phyloP scores from a whole-genome alignment of 495 filamentous ascomycete genomes.

The Podospora fimiseda region DNA sequence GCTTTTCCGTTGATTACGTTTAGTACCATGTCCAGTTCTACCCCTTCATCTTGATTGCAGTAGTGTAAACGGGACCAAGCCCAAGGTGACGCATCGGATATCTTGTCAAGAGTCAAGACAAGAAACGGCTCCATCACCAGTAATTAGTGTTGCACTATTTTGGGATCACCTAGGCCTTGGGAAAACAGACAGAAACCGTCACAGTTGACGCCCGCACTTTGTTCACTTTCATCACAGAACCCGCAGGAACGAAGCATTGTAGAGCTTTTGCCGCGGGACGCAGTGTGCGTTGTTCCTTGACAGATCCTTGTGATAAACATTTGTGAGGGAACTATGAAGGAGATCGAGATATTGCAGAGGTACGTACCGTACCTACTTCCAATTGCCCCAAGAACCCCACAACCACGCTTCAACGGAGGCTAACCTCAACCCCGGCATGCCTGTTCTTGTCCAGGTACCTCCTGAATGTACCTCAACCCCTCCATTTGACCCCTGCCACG shows the following conservation, averaged over 20 bases:
- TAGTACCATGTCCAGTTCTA: background rate
- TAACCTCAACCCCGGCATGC: background rate
- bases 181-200: no score
- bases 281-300: no score
- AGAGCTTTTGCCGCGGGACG: no score
- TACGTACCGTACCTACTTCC: background rate
- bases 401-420: background rate
- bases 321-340: no score
- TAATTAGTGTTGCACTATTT: background rate
- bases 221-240: no score
- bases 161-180: no score
- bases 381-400: background rate
- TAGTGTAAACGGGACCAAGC: background rate
- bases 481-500: constrained; percentile 9
- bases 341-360: background rate
- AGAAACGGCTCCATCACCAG: background rate
- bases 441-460: constrained; percentile 1
- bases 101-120: background rate
- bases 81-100: background rate
- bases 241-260: no score
- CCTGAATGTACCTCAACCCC: constrained; percentile 6
- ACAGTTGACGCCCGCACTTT: no score
- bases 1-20: background rate
- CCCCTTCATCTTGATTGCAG: background rate
- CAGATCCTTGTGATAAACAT: no score